Conservation (phyloP, 805 yeast genomes). For the Pichia pseudocactophila region DNA sequence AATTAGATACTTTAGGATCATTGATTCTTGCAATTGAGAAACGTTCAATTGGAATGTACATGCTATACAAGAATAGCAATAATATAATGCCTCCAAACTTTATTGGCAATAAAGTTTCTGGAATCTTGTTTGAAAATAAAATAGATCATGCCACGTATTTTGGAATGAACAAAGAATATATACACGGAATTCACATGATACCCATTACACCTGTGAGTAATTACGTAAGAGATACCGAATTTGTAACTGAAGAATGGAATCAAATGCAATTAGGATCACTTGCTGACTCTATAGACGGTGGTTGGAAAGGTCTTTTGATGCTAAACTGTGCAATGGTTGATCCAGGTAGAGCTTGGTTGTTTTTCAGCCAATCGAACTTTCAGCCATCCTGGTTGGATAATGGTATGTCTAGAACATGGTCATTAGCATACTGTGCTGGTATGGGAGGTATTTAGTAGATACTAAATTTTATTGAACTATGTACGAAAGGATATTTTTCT, state of each 20-base stretch:
- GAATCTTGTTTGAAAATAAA: constrained; percentile 65
- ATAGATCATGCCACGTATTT: constrained; percentile 67
- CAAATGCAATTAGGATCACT: constrained; percentile 25
- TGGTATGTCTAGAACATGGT: constrained; percentile 59
- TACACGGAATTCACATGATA: constrained; percentile 74
- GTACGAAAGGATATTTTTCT: no score
- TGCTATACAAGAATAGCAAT: constrained; percentile 41
- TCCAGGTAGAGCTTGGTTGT: constrained; percentile 32
- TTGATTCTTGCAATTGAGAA: constrained; percentile 50
- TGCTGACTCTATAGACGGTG: constrained; percentile 36
- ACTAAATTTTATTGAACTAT: no score
- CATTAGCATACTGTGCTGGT: constrained; percentile 52
- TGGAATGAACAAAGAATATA: constrained; percentile 51
- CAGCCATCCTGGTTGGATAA: constrained; percentile 39
- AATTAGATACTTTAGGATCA: constrained; percentile 47
- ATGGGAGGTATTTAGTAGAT: constrained; percentile 21
- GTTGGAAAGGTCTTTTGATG: constrained; percentile 55
- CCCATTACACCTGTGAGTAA: constrained; percentile 60
- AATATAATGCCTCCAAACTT: constrained; percentile 41
- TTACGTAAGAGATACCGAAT: constrained; percentile 41
- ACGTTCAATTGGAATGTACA: constrained; percentile 47
- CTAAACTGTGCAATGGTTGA: constrained; percentile 38
- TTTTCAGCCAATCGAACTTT: constrained; percentile 30
- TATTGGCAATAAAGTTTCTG: constrained; percentile 52
- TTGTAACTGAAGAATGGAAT: constrained; percentile 39